phyloP scores from a whole-genome alignment of 495 filamentous ascomycete genomes.

The Aspergillus incahuasiensis region DNA sequence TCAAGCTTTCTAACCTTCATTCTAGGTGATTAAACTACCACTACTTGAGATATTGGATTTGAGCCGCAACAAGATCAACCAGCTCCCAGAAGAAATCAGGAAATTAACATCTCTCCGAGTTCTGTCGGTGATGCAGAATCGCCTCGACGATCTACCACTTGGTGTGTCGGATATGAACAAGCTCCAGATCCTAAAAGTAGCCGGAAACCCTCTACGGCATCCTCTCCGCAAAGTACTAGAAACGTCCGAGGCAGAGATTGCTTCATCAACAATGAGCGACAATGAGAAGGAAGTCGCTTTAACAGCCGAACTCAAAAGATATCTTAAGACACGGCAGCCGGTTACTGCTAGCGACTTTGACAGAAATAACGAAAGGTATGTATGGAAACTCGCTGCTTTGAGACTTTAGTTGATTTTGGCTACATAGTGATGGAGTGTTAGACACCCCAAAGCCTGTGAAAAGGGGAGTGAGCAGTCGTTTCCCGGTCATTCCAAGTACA shows the following conservation, averaged over 20 bases:
- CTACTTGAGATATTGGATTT: conserved; percentile 86
- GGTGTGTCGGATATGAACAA: conserved; percentile 85
- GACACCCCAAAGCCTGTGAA: conserved; percentile 76
- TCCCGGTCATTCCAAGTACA: conserved; percentile 73
- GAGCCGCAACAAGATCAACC: conserved; percentile 74
- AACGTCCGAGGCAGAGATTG: conserved; percentile 38
- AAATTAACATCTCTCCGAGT: conserved; percentile 73
- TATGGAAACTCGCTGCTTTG: neutral
- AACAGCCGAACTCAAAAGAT: conserved; percentile 72
- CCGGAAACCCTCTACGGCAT: conserved; percentile 70
- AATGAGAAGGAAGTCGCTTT: conserved; percentile 62
- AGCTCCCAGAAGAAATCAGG: conserved; percentile 73
- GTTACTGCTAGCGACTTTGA: conserved; percentile 55
- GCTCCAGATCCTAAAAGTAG: conserved; percentile 79
- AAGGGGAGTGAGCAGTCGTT: conserved; percentile 69
- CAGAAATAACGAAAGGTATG: conserved; percentile 62
- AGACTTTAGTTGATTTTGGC: conserved; percentile 3
- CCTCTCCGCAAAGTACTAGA: conserved; percentile 44
- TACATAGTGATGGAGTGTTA: conserved; percentile 44
- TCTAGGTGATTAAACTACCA: conserved; percentile 70
- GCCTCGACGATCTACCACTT: conserved; percentile 74
- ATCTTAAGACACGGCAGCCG: conserved; percentile 57
- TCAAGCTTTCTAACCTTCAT: conserved; percentile 17
- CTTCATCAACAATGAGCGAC: conserved; percentile 43
- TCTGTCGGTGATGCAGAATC: conserved; percentile 76